These are phyloP conservation scores for Trifolium subterraneum DNA, from an alignment of 306 rosid species.

Conservation along the genomic window DNA sequence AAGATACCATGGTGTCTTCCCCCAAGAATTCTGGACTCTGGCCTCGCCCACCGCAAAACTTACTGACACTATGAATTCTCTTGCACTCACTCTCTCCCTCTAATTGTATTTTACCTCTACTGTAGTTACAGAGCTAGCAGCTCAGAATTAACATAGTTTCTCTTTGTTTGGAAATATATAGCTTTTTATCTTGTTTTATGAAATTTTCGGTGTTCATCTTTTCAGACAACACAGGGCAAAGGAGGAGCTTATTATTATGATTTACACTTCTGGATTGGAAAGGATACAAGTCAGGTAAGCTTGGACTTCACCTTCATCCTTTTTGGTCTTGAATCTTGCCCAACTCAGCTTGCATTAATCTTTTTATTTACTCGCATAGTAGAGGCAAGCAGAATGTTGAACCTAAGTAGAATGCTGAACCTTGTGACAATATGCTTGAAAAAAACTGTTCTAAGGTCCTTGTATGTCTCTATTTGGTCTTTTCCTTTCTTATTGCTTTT, in stretches of 20 bases:
- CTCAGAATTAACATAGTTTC: conserved; percentile 31
- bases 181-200: background rate
- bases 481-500: background rate
- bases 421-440: background rate
- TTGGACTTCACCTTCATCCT: conserved; percentile 25
- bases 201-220: conserved; percentile 27
- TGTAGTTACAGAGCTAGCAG: conserved; percentile 5
- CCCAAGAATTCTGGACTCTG: background rate
- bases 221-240: conserved; percentile 86
- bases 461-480: conserved; percentile 15
- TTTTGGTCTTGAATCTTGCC: conserved; percentile 31
- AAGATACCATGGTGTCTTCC: background rate
- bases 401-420: conserved; percentile 7
- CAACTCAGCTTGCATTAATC: conserved; percentile 8
- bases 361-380: background rate
- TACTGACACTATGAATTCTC: background rate
- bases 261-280: conserved; percentile 98
- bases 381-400: conserved; percentile 8
- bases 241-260: conserved; percentile 79
- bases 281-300: conserved; percentile 92
- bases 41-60: conserved; percentile 1
- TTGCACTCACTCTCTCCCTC: conserved; percentile 16
- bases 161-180: conserved; percentile 9
- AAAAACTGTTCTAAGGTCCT: background rate
- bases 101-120: background rate